Percentiles rank a stretch among this genome's conserved stretches.
Evolutionary conservation across 1,139 yeast species (phyloP).

Genomic region (Lodderomyces margitis): DNA sequence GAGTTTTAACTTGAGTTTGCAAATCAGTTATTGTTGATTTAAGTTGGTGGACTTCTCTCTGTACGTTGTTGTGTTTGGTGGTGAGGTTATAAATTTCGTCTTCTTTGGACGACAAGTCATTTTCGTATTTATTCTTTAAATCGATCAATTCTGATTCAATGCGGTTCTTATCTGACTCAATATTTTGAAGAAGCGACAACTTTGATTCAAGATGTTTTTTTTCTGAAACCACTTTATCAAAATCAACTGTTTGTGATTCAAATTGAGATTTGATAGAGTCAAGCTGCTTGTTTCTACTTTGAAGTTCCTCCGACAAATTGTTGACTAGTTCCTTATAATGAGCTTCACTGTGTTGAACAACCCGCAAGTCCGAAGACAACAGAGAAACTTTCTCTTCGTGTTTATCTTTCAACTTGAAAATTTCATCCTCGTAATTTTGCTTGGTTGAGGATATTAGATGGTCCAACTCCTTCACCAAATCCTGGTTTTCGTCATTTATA

Average conservation of each 20-base stretch:
- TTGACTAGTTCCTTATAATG: neutral
- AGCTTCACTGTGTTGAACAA: neutral
- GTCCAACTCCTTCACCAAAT: neutral
- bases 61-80: neutral
- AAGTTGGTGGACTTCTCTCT: neutral
- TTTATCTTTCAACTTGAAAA: neutral
- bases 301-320: neutral
- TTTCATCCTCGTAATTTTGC: neutral
- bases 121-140: neutral
- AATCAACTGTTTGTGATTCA: neutral
- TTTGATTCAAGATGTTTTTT: neutral
- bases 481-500: neutral
- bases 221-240: neutral
- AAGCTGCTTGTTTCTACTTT: neutral
- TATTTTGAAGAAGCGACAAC: neutral
- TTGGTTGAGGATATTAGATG: neutral
- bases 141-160: conserved; percentile 1
- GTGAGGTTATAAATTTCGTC: neutral
- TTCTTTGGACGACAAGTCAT: neutral
- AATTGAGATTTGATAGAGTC: neutral
- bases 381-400: neutral
- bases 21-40: neutral
- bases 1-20: neutral
- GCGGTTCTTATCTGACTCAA: neutral
- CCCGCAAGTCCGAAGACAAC: neutral